These are phyloP conservation scores for Mycena epipterygia DNA, from an alignment of 768 basidiomycete genomes.

Conservation along the genomic window DNA sequence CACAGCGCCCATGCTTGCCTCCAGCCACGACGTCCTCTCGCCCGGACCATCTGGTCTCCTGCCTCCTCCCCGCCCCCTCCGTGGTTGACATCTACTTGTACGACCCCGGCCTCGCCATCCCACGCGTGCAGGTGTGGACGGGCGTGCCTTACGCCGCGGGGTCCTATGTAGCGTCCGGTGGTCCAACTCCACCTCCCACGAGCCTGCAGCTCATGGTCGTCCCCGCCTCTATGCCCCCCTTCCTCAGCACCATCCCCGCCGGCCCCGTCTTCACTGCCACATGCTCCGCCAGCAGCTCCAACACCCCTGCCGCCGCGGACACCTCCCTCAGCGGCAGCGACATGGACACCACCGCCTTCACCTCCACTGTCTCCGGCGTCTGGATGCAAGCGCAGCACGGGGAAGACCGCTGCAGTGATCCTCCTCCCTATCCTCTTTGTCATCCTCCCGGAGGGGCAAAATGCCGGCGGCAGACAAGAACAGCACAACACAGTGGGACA, in stretches of 20 bases:
- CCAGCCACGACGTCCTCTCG: slow-evolving; percentile 59
- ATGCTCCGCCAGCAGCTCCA: slow-evolving; percentile 57
- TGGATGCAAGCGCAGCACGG: slow-evolving; percentile 51
- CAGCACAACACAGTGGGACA: too few species aligned
- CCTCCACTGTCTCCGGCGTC: slow-evolving; percentile 39
- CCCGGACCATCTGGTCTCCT: slow-evolving; percentile 63
- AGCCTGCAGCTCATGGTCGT: slow-evolving; percentile 74
- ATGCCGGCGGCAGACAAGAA: too few species aligned
- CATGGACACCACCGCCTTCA: slow-evolving; percentile 54
- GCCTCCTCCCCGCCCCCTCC: slow-evolving; percentile 55
- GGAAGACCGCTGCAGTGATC: slow-evolving; percentile 76
- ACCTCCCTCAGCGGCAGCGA: slow-evolving; percentile 45
- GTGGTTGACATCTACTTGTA: slow-evolving; percentile 79
- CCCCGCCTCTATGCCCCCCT: slow-evolving; percentile 60
- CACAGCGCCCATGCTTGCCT: slow-evolving; percentile 64
- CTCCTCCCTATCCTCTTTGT: slow-evolving; percentile 72
- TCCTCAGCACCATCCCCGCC: slow-evolving; percentile 67
- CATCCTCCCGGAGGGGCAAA: too few species aligned
- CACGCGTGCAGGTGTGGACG: slow-evolving; percentile 71
- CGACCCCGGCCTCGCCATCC: slow-evolving; percentile 56
- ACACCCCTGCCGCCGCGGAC: slow-evolving; percentile 55
- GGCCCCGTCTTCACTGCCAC: slow-evolving; percentile 81
- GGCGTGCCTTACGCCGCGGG: slow-evolving; percentile 64
- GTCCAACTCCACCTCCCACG: slow-evolving; percentile 70
- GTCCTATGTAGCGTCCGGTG: slow-evolving; percentile 68